Percentiles rank a stretch among this genome's conserved stretches.
These are phyloP conservation scores for Neolentinus lepideus DNA, from an alignment of 1,284 basidiomycete species.

Conservation along the genomic window DNA sequence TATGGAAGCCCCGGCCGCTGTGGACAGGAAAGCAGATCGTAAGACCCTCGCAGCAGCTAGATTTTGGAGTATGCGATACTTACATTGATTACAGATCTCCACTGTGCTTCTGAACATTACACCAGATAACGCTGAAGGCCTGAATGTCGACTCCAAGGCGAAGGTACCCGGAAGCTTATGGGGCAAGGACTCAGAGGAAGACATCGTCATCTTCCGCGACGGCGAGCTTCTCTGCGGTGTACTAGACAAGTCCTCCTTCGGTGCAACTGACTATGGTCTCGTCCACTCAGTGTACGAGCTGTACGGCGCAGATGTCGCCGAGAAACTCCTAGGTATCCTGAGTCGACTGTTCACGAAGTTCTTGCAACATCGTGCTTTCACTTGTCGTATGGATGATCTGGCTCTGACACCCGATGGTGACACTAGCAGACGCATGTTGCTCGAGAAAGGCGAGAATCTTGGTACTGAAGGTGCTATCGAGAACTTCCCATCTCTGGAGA, in stretches of 20 bases:
- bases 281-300: constrained; percentile 99
- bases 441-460: constrained; percentile 63
- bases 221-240: constrained; percentile 92
- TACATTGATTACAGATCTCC: constrained; percentile 59
- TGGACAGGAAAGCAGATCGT: constrained; percentile 99
- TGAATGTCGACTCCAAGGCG: constrained; percentile 84
- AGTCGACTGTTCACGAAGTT: constrained; percentile 96
- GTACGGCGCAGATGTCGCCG: constrained; percentile 90
- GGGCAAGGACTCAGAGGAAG: constrained; percentile 76
- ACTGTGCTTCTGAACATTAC: constrained; percentile 92
- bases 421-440: constrained; percentile 57
- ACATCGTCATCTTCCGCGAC: constrained; percentile 86
- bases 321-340: constrained; percentile 88
- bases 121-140: constrained; percentile 72
- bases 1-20: constrained; percentile 85
- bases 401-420: constrained; percentile 85
- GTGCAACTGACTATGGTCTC: constrained; percentile 92
- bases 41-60: constrained; percentile 21
- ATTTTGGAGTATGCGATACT: constrained; percentile 1
- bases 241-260: constrained; percentile 97
- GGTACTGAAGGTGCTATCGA: constrained; percentile 88
- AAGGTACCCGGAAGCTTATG: constrained; percentile 85
- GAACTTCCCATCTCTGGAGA: constrained; percentile 72
- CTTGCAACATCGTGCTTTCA: constrained; percentile 95
- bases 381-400: constrained; percentile 98